Evolutionary conservation across 192 early-diverging fungal species (phyloP), one percentile per base, ranked within the genome.

Genomic region (Lobosporangium transversale): DNA sequence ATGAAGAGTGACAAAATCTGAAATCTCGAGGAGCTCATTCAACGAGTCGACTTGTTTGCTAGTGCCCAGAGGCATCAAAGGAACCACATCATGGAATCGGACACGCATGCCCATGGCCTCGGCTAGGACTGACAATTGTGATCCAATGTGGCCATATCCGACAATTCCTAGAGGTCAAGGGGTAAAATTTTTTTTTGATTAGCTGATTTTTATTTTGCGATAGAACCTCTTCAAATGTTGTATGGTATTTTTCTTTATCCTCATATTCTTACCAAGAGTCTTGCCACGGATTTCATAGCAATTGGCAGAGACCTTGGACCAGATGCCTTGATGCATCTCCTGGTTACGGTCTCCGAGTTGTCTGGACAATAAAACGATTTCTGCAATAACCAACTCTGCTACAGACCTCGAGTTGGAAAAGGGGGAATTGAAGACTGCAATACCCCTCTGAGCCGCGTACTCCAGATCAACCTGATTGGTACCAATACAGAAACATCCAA

Each of bases 121-220:
- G 24, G 96, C 97, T 33, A 99, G 82, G 9, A 98, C 98, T 33
- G 96, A 95, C 30, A 99, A 85, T 83, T 99, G 98, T 7, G 94
- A 89, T 48, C 98, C 98, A 75, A 99, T 99, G 83, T 99, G 96
- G 23, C 98, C 98, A 81, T 98, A 98, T 11, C 98, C 98, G 52
- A 99, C 84, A 76, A 99, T 99, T 60, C 98, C 93, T 82, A 49
- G 20, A 18, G 43, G 43, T 43, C 30, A 55, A 17, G 29, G 35
- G 26, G 58, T 20, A 49, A 49, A 17, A 21, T 1, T 15, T 6
- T 30, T 45, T 30, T 18, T 30, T 31, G n/a, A n/a, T n/a, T n/a
- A n/a, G n/a, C n/a, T n/a, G n/a, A n/a, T 12, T 29, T 52, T 35
- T 29, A 23, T 59, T 8, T 47, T 59, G 18, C 37, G 20, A 8